Conservation (phyloP, 805 yeast genomes). For the Starmerella apicola region DNA sequence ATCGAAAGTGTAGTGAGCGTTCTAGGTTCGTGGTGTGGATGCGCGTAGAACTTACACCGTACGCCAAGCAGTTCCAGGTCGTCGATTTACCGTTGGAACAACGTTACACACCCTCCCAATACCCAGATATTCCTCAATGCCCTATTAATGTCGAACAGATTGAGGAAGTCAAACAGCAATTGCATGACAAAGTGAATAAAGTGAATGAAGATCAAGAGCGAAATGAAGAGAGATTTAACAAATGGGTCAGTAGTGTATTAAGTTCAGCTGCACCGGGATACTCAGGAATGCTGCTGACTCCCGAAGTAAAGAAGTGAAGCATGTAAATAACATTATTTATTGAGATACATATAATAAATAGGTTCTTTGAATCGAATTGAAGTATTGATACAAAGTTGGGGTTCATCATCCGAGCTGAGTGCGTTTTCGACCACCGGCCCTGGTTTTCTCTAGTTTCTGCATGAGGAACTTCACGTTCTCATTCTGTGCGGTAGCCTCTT, state of each 20-base stretch:
- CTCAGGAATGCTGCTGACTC: constrained; percentile 16
- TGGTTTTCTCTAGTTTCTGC: constrained; percentile 64
- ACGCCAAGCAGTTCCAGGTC: constrained; percentile 7
- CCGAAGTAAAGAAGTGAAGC: too few relatives aligned
- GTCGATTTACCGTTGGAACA: constrained; percentile 18
- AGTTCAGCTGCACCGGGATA: constrained; percentile 33
- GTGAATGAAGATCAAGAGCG: background rate
- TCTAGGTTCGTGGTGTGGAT: too few relatives aligned
- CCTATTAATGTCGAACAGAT: background rate
- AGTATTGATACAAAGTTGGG: too few relatives aligned
- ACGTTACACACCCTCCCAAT: constrained; percentile 11
- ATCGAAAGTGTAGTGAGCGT: too few relatives aligned
- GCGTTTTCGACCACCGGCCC: constrained; percentile 88
- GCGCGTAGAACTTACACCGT: constrained; percentile 2
- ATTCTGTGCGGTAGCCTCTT: constrained; percentile 23
- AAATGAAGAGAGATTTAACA: too few relatives aligned
- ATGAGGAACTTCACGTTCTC: constrained; percentile 38
- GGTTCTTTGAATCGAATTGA: too few relatives aligned
- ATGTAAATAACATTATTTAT: background rate
- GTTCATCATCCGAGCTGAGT: constrained; percentile 71
- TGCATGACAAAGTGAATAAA: background rate
- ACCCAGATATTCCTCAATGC: background rate
- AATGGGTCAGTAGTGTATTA: too few relatives aligned
- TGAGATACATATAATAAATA: too few relatives aligned
- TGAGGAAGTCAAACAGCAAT: background rate